A percentile compares a stretch with the other conserved stretches of the same genome.
Evolutionary conservation across 2,329 filamentous ascomycete species (phyloP).

Genomic region (Paraphaeosphaeria minitans): DNA sequence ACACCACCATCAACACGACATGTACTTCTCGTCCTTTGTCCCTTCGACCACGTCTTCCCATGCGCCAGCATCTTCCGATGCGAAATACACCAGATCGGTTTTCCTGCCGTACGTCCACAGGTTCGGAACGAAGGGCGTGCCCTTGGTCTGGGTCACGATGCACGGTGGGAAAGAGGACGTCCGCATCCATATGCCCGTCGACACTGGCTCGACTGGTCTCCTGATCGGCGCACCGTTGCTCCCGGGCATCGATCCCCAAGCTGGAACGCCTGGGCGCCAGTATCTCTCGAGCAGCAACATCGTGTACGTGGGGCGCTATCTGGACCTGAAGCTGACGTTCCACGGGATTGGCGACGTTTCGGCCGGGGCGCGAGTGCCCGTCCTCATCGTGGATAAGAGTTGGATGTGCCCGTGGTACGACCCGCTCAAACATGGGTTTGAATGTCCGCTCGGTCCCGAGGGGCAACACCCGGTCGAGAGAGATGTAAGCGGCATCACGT

Average conservation of each 20-base stretch:
- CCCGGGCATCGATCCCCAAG: slow-evolving; percentile 27
- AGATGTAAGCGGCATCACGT: slow-evolving; percentile 38
- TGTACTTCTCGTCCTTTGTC: not conserved
- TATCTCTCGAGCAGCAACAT: slow-evolving; percentile 44
- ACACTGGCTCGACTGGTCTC: slow-evolving; percentile 44
- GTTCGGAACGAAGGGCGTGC: slow-evolving; percentile 32
- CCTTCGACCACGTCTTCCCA: not conserved
- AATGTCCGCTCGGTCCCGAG: slow-evolving; percentile 37
- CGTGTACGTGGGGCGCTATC: slow-evolving; percentile 39
- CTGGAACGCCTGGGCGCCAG: slow-evolving; percentile 36
- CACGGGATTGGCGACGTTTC: slow-evolving; percentile 25
- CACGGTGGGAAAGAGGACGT: slow-evolving; percentile 18
- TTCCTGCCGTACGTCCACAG: slow-evolving; percentile 41
- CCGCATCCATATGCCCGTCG: slow-evolving; percentile 39
- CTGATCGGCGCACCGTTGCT: slow-evolving; percentile 41
- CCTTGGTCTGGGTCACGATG: slow-evolving; percentile 36
- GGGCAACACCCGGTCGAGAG: slow-evolving; percentile 29
- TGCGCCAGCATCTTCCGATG: not conserved
- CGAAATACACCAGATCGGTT: slow-evolving; percentile 30
- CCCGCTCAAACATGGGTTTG: slow-evolving; percentile 28
- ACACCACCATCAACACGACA: not conserved
- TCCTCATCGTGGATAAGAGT: slow-evolving; percentile 42
- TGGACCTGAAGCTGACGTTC: slow-evolving; percentile 36
- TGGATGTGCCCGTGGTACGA: slow-evolving; percentile 43
- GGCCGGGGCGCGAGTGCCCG: slow-evolving; percentile 33